Evolutionary conservation across 495 filamentous ascomycete species (phyloP), one percentile per base, ranked within the genome.

Genomic region (Jackrogersella multiformis): DNA sequence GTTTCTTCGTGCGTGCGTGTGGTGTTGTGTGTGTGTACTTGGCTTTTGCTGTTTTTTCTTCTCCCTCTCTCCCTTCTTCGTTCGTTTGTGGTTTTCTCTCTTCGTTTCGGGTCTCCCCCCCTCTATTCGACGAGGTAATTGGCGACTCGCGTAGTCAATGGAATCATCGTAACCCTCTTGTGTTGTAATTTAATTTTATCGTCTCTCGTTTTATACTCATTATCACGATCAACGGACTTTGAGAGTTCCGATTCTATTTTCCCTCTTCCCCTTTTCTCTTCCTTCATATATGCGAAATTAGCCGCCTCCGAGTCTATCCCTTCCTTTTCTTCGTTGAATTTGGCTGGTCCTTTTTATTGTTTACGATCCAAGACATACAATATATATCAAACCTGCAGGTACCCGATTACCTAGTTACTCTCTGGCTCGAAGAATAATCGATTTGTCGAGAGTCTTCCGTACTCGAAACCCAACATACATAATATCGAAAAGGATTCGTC

Each of bases 341-440:
- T 65, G 61, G 67, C 67, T 70, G 67, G 67, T 53, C 67, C 61
- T 61, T 28, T 53, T 39, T 56, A 60, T 57, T 57, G 41, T 61
- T 58, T 65, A 53, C 61, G 30, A 60, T 61, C 56, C 38, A 56
- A 70, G 67, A 58, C 57, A 61, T 57, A 49, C 45, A 48, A n/a
- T 13, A 35, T 38, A 64, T 46, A 61, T 69, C 42, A 42, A 66
- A 44, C 2, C 61, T 65, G 52, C 52, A 61, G 61, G 51, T 56
- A 48, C 61, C 53, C 56, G 56, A 60, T 6, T 36, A 48, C 61
- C 53, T 51, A 51, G 56, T 6, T 36, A 23, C 23, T 41, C 23
- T 35, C 52, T 46, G 51, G 36, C 52, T 45, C 49, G 36, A 38
- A 52, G 15, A 23, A 45, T 12, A 61, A 64, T 69, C 61, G 35